Evolutionary conservation across 2,329 filamentous ascomycete genomes (phyloP).

Genomic region (Fusarium globosum): DNA sequence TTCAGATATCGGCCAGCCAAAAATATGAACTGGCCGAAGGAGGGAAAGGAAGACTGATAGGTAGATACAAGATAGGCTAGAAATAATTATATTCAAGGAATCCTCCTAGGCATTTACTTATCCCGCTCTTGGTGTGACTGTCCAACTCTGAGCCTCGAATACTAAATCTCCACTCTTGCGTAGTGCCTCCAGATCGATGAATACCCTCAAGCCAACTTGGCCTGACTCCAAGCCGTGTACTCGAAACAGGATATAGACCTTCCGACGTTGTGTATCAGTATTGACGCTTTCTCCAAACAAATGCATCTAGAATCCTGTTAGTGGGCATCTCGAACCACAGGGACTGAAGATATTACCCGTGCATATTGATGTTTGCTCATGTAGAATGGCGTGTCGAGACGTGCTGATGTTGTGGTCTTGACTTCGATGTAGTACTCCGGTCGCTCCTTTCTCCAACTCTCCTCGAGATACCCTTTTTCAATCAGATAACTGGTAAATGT

Average conservation of each 20-base stretch:
- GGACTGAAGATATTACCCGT: rapidly evolving
- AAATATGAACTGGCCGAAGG: no score
- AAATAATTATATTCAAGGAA: no score
- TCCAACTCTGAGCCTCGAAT: neutral
- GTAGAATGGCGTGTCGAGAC: neutral
- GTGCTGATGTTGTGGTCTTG: neutral
- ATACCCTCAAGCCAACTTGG: neutral
- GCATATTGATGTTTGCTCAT: neutral
- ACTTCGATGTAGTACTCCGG: neutral
- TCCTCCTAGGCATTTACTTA: no score
- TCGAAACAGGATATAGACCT: rapidly evolving
- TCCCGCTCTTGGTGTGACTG: neutral
- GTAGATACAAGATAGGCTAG: no score
- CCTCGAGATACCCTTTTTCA: neutral
- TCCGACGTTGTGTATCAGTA: neutral
- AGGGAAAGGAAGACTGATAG: no score
- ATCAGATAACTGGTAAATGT: neutral
- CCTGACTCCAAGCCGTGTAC: neutral
- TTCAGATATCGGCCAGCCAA: no score
- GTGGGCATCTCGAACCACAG: rapidly evolving
- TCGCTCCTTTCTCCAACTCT: neutral
- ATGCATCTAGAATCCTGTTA: neutral
- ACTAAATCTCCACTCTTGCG: neutral
- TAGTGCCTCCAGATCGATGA: neutral
- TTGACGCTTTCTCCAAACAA: neutral